These are phyloP conservation scores for Debaryomyces nepalensis DNA, from an alignment of 1,139 yeast species.

Conservation along the genomic window DNA sequence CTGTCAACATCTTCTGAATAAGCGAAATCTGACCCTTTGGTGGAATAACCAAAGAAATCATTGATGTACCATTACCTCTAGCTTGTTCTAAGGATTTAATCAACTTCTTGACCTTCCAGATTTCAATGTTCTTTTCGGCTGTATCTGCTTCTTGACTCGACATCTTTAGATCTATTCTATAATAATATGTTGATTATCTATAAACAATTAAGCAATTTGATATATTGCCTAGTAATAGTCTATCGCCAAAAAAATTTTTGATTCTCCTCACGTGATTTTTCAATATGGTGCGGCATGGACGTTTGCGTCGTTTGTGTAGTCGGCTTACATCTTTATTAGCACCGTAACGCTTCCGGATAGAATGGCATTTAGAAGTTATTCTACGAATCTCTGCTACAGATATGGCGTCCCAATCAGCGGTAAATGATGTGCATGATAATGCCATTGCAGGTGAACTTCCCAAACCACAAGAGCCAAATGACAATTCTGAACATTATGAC, in stretches of 20 bases:
- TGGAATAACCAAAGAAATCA: conserved; percentile 95
- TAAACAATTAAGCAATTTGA: conserved; percentile 3
- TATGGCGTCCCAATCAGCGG: conserved; percentile 8
- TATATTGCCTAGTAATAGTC: neutral
- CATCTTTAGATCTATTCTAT: conserved; percentile 16
- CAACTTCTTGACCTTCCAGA: conserved; percentile 97
- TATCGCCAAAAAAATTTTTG: conserved; percentile 7
- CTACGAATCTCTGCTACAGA: neutral
- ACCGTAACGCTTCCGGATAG: neutral
- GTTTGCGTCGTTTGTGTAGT: conserved; percentile 8
- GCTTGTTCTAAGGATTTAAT: conserved; percentile 85
- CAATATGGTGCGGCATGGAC: neutral
- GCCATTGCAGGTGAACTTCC: neutral
- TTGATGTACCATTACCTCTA: conserved; percentile 97
- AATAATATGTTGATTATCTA: neutral
- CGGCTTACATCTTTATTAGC: neutral
- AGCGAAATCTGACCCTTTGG: conserved; percentile 93
- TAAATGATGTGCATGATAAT: conserved; percentile 3
- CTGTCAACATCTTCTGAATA: conserved; percentile 89
- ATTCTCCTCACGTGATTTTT: conserved; percentile 5
- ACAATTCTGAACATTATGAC: conserved; percentile 3
- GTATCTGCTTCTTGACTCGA: conserved; percentile 57
- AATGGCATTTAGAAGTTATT: neutral
- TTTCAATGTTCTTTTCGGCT: conserved; percentile 96
- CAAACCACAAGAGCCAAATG: conserved; percentile 3